These are phyloP conservation scores for Colletotrichum shisoi DNA, from an alignment of 2,329 filamentous ascomycete genomes.

Conservation along the genomic window DNA sequence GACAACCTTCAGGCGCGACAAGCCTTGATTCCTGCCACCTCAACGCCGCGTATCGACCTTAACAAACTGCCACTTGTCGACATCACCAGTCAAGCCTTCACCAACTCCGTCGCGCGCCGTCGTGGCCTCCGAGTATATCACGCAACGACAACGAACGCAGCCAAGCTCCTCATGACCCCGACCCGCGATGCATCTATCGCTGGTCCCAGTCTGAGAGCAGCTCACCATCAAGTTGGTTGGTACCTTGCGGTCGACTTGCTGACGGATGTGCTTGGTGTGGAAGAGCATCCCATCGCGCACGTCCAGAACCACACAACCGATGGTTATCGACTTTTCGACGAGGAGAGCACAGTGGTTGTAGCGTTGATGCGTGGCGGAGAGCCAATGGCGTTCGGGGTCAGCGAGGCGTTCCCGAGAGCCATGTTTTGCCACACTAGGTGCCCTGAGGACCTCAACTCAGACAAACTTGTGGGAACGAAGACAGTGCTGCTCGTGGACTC, in stretches of 20 bases:
- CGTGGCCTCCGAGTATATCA: slow-evolving; percentile 47
- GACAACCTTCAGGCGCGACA: slow-evolving; percentile 56
- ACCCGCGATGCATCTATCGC: slow-evolving; percentile 59
- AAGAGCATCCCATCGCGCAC: slow-evolving; percentile 58
- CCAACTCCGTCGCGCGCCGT: slow-evolving; percentile 38
- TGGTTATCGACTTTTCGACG: slow-evolving; percentile 58
- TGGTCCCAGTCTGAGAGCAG: slow-evolving; percentile 58
- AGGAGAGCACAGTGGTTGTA: slow-evolving; percentile 62
- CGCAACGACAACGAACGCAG: slow-evolving; percentile 54
- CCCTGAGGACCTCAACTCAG: slow-evolving; percentile 52
- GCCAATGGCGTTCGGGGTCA: slow-evolving; percentile 67
- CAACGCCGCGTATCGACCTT: slow-evolving; percentile 53
- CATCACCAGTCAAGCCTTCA: slow-evolving; percentile 41
- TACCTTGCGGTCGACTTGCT: slow-evolving; percentile 64
- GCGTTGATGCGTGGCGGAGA: slow-evolving; percentile 69
- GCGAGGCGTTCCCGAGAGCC: slow-evolving; percentile 59
- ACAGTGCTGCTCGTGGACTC: slow-evolving; percentile 66
- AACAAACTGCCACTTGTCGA: slow-evolving; percentile 53
- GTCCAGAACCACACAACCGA: slow-evolving; percentile 57
- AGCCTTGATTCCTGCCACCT: slow-evolving; percentile 53
- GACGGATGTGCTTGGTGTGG: slow-evolving; percentile 57
- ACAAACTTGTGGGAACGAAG: slow-evolving; percentile 51
- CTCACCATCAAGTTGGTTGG: slow-evolving; percentile 58
- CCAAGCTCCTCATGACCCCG: slow-evolving; percentile 60
- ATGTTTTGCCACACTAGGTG: slow-evolving; percentile 58